Evolutionary conservation across 768 basidiomycete genomes (phyloP), one percentile per base, ranked within the genome.

Genomic region (Lactarius pseudohatsudake): DNA sequence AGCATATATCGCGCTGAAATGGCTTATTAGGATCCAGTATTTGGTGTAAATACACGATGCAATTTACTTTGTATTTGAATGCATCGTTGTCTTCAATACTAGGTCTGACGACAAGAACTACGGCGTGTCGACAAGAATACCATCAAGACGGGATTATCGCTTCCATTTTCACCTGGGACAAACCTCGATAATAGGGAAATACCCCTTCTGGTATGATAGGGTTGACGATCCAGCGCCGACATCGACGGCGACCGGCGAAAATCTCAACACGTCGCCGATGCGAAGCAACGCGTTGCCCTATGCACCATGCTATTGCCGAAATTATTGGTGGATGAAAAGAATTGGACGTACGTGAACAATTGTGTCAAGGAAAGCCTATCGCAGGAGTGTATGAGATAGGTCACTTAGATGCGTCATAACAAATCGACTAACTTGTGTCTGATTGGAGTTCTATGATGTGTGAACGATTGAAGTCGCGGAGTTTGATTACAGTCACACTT

Each of bases 201-300:
- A 77, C 1, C 72, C 77, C 20, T 70, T 64, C 67, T 78, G 75
- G 62, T 76, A 79, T 7, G 78, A 76, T 32, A 79, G 66, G 0
- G 50, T 61, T 18, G 41, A 57, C 0, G 53, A 41, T 1, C 41
- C 45, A 5, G 47, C 36, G 8, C 70, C 75, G 2, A 69, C 70
- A 32, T 61, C 40, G 36, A 65, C 62, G 41, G 67, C 57, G 11
- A 77, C 74, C 0, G 70, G 61, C 4, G 57, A n/a, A 41, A 65
- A 76, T 6, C 69, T 57, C 28, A 79, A 56, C 56, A 77, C 74
- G 30, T 77, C 75, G n/a, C 73, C 72, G 7, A 79, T 69, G 3
- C 76, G 70, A 3, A 72, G 16, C 28, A 78, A 64, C 0, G 70
- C 76, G 28, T 76, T 72, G 8, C 72, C 70, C 74, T 75, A 56